A percentile compares a stretch with the other conserved stretches of the same genome.
These are phyloP conservation scores for Rhipidocladum racemiflorum DNA, from an alignment of 176 grass and related monocot species.

Conservation along the genomic window DNA sequence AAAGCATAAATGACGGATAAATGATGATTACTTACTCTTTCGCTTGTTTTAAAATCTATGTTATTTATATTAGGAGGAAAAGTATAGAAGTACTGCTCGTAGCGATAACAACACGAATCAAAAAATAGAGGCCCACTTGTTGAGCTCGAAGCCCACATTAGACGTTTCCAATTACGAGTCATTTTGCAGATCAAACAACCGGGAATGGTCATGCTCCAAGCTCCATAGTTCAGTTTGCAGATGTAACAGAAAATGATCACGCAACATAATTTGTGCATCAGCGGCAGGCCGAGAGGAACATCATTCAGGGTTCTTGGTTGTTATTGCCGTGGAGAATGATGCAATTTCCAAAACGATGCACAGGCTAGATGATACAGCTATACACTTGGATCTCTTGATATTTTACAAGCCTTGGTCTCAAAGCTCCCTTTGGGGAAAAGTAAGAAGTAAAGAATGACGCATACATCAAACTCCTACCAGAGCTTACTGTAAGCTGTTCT, in stretches of 20 bases:
- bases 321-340: background rate
- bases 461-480: constrained; percentile 15
- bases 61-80: too few species aligned
- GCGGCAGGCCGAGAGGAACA: background rate
- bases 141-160: background rate
- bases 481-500: constrained; percentile 14
- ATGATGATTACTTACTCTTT: too few species aligned
- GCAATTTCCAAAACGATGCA: constrained; percentile 14
- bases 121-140: background rate
- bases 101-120: too few species aligned
- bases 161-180: background rate
- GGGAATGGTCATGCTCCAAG: background rate
- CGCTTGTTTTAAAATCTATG: too few species aligned
- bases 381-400: constrained; percentile 33
- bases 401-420: constrained; percentile 26
- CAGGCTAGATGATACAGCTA: background rate
- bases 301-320: background rate
- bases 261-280: background rate
- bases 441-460: constrained; percentile 40
- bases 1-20: too few species aligned
- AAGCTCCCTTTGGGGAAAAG: background rate
- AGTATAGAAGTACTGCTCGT: too few species aligned
- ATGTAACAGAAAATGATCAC: background rate
- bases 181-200: too few species aligned
- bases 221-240: background rate